Conservation (phyloP, 768 basidiomycete genomes). For the Pisolithus marmoratus region DNA sequence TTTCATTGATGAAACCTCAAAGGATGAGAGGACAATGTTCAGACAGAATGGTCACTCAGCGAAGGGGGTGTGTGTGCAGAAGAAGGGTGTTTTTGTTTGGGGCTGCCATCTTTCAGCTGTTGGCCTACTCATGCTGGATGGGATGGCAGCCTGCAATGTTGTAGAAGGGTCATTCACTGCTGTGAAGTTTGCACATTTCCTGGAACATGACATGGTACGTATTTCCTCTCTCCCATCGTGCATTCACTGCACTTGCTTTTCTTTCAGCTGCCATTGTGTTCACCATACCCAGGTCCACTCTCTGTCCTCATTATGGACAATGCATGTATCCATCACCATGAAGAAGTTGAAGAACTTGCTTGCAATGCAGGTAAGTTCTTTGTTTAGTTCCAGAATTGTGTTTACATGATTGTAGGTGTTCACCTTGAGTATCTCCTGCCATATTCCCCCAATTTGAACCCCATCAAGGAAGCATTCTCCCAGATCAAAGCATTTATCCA, state of each 20-base stretch:
- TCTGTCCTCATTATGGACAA: slow-evolving; percentile 37
- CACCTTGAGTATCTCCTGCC: not conserved
- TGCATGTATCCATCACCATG: slow-evolving; percentile 34
- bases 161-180: slow-evolving; percentile 29
- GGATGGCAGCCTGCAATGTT: slow-evolving; percentile 19
- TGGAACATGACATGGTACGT: not conserved
- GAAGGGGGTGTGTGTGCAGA: no score
- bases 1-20: not conserved
- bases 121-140: not conserved
- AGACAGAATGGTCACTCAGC: no score
- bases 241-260: not conserved
- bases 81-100: no score
- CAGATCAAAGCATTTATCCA: slow-evolving; percentile 10
- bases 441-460: not conserved
- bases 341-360: slow-evolving; percentile 22
- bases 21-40: not conserved
- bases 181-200: slow-evolving; percentile 17
- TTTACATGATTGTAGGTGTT: not conserved
- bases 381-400: no score
- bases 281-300: slow-evolving; percentile 30
- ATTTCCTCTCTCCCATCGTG: not conserved
- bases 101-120: not conserved
- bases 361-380: slow-evolving; percentile 11
- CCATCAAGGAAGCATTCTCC: not conserved
- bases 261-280: slow-evolving; percentile 15